These are phyloP conservation scores for Phaeophleospora eucalypticola DNA, from an alignment of 2,329 filamentous ascomycete genomes.

Conservation along the genomic window DNA sequence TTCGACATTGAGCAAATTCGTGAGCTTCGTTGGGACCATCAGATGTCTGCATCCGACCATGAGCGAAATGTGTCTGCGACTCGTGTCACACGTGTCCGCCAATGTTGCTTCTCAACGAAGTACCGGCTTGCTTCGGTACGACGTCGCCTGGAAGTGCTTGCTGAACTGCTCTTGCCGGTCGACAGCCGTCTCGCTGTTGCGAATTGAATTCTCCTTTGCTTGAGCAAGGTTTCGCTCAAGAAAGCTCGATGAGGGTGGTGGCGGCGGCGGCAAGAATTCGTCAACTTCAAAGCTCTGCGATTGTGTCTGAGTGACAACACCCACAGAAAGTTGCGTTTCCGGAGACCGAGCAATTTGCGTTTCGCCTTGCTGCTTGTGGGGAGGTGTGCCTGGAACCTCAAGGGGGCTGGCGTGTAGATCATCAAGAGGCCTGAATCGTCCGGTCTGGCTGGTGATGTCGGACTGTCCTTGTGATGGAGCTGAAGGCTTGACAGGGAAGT, in stretches of 20 bases:
- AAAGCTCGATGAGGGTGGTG: background rate
- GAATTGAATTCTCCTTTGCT: background rate
- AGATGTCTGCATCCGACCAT: too few species aligned
- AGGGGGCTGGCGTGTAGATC: constrained; percentile 15
- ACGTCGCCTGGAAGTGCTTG: too few species aligned
- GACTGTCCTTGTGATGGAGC: background rate
- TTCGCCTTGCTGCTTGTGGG: background rate
- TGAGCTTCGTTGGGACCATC: too few species aligned
- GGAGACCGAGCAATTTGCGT: background rate
- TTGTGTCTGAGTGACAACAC: background rate
- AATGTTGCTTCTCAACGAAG: too few species aligned
- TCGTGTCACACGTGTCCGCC: too few species aligned
- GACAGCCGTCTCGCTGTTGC: background rate
- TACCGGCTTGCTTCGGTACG: too few species aligned
- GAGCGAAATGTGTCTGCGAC: too few species aligned
- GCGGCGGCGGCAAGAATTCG: background rate
- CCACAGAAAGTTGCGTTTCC: background rate
- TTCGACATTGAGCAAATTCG: too few species aligned
- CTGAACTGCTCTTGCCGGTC: too few species aligned
- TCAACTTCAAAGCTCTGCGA: background rate
- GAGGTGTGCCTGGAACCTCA: constrained; percentile 2
- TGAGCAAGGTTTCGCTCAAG: background rate
- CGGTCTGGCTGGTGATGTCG: constrained; percentile 3
- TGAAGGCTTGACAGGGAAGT: constrained; percentile 8
- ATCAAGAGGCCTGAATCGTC: constrained; percentile 6